Evolutionary conservation across 1,139 yeast species (phyloP), one percentile per base, ranked within the genome.

Genomic region (Pichia sp.): DNA sequence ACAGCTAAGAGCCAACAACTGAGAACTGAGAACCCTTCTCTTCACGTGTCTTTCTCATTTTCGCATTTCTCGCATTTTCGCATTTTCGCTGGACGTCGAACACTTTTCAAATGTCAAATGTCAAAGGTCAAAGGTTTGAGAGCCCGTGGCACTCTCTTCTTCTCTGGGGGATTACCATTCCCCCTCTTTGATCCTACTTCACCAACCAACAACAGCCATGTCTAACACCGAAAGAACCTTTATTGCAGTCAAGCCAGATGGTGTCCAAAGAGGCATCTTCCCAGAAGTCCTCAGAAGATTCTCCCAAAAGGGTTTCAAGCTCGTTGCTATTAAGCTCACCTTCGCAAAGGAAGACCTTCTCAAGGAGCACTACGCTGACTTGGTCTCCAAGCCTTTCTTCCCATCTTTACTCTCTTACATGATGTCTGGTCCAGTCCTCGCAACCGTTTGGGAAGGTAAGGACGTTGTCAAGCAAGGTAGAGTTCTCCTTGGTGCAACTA

Each of bases 381-480:
- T 91, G 67, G 91, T 83, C 66, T 69, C 75, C 61, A 91, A 91
- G 77, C 95, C 97, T 60, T 91, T 91, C 76, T 91, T 88, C 93
- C 96, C 97, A 64, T 77, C 86, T 50, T 76, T 91, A 69, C 75
- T 86, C 63, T 74, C 87, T 55, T 88, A 88, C 87, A 91, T 93
- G 99, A 74, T 76, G 65, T 86, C 96, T 50, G 98, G 99, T 57
- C 99, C 99, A 64, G 85, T 93, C 56, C 77, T 91, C 59, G 98
- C 98, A 57, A 93, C 96, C 64, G 97, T 88, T 58, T 93, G 98
- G 98, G 97, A 93, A 72, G 99, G 99, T 70, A 91, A 88, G 77
- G 96, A 91, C 63, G 98, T 80, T 65, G 98, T 93, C 67, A 87
- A 87, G 75, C 94, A 85, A 68, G 98, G 98, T 66, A 85, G 99